Base-by-base conservation (phyloP, 2,329 filamentous ascomycete species). In the Penicillium sp. region DNA sequence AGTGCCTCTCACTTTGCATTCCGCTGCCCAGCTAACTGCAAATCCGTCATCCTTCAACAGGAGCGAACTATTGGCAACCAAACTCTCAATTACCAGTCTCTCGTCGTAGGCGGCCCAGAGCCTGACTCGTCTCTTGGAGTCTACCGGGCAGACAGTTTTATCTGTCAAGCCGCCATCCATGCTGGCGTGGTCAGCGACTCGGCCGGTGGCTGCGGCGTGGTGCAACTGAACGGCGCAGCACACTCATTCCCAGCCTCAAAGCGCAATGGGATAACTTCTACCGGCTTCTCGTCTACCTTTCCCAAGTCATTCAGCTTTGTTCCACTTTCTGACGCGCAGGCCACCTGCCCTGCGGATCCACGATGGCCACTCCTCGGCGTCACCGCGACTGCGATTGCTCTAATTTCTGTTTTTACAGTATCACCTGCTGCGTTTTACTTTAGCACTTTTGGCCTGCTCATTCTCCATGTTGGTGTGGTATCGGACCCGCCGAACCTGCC, bases 141-240 rank as follows among this genome's bases (percentile, higher is more conserved):
- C 21, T 97, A 97, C 70, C 88, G 94, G 18, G 91, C 89, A 9
- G 91, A 96, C 72, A 95, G 90, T 14, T 95, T 90, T 73, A 87
- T 96, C 55, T 96, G 91, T 68, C 87, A 85, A 58, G 82, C 91
- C 12, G 91, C 91, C 33, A 89, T 96, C 50, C 91, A 96, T 68
- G 85, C 90, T 0, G 91, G 91, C 20, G 80, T 92, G 64, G 83
- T 95, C 59, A 83, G 83, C 35, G 84, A 91, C 65, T 74, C 78
- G 0, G 77, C 82, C 28, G 91, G 91, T 38, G 91, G 91, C 1
- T 96, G 91, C 64, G 91, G 91, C 57, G 89, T 95, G 3, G 82
- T 94, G 30, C 81, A 83, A 54, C 79, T 94, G 38, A 80, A 89
- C 21, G 92, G 92, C 21, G 81, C 86, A 55, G 82, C 84, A 56